phyloP scores from a whole-genome alignment of 148 eudicot species.

The Fagopyrum tataricum region DNA sequence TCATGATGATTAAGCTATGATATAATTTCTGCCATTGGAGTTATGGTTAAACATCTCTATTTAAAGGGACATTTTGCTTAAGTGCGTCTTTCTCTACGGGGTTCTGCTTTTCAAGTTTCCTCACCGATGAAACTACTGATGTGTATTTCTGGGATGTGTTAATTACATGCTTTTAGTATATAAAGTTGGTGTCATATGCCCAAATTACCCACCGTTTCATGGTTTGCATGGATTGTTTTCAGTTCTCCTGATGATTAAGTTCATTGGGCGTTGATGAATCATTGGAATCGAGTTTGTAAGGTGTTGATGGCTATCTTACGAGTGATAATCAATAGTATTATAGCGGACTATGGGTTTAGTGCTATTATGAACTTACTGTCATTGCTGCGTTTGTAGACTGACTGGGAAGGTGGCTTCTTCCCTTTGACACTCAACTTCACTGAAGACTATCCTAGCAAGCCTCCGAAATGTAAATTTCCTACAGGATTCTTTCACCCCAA shows the following conservation, averaged over 20 bases:
- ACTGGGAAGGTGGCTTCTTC: conserved; percentile 81
- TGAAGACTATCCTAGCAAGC: conserved; percentile 89
- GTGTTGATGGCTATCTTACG: background rate
- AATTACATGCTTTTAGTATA: background rate
- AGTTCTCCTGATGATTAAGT: background rate
- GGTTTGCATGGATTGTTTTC: background rate
- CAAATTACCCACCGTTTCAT: background rate
- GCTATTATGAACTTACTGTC: background rate
- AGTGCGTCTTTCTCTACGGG: background rate
- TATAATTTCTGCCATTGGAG: background rate
- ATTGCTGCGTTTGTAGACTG: conserved; percentile 45
- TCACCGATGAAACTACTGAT: background rate
- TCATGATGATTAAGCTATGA: background rate
- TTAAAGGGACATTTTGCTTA: background rate
- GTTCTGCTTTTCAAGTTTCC: background rate
- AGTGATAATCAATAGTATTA: background rate
- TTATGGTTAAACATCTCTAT: background rate
- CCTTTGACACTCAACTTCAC: conserved; percentile 71
- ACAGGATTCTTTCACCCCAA: conserved; percentile 84
- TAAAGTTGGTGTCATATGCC: background rate
- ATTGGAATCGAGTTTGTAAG: background rate
- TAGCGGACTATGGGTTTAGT: background rate
- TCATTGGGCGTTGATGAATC: background rate
- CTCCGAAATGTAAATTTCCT: conserved; percentile 79
- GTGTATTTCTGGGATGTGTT: background rate